A percentile compares a stretch with the other conserved stretches of the same genome.
Conservation (phyloP, 1,139 yeast species). For the Oligophagozyma castellii region DNA sequence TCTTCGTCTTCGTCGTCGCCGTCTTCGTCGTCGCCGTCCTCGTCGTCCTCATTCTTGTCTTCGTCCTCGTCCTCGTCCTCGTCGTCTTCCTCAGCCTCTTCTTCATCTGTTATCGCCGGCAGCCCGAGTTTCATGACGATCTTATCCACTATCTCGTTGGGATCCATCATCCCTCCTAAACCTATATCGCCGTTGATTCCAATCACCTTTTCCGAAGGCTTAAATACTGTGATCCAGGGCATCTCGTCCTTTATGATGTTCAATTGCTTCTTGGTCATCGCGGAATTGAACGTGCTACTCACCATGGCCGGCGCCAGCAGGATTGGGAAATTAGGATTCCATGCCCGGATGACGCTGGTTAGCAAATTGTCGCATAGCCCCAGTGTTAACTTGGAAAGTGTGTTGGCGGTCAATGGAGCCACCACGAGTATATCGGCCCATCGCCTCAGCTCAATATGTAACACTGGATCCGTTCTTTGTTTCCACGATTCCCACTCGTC, state of each 20-base stretch:
- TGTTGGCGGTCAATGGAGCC: constrained; percentile 90
- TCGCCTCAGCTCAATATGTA: constrained; percentile 82
- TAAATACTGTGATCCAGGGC: constrained; percentile 66
- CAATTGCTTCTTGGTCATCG: constrained; percentile 78
- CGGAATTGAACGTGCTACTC: constrained; percentile 90
- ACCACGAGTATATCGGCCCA: constrained; percentile 92
- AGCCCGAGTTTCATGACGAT: constrained; percentile 74
- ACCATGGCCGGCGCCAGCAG: constrained; percentile 96
- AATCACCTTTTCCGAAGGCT: constrained; percentile 87
- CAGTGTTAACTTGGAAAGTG: constrained; percentile 78
- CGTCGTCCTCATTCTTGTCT: constrained; percentile 26
- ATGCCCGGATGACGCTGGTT: constrained; percentile 73
- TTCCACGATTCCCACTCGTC: constrained; percentile 93
- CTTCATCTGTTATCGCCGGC: constrained; percentile 73
- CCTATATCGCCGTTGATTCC: constrained; percentile 90
- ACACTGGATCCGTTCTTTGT: constrained; percentile 74
- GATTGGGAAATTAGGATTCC: constrained; percentile 85
- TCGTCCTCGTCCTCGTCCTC: constrained; percentile 36
- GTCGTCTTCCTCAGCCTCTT: constrained; percentile 49
- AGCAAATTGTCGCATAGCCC: constrained; percentile 84
- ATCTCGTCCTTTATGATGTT: constrained; percentile 44
- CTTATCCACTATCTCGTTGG: constrained; percentile 80
- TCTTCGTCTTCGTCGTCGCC: constrained; percentile 21
- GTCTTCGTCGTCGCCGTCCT: constrained; percentile 22
- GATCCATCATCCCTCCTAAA: constrained; percentile 92